phyloP scores from a whole-genome alignment of 768 basidiomycete genomes.

The Tulasnella sp. region DNA sequence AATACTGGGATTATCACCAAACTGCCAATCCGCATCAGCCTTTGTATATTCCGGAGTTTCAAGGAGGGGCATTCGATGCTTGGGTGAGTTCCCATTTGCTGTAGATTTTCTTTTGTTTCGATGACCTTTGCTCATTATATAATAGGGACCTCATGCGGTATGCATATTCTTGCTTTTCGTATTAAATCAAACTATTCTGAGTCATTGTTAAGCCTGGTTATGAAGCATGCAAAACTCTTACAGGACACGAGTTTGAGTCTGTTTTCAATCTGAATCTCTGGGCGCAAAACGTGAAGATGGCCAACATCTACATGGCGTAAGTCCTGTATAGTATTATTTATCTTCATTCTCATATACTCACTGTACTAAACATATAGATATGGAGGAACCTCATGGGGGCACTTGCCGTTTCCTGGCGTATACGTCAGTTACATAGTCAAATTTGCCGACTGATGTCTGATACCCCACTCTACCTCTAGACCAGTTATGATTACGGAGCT shows the following conservation, averaged over 20 bases:
- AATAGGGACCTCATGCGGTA: slow-evolving; percentile 27
- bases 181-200: background rate
- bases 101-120: background rate
- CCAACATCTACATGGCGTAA: slow-evolving; percentile 78
- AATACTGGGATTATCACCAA: slow-evolving; percentile 53
- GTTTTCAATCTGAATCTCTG: slow-evolving; percentile 69
- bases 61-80: slow-evolving; percentile 67
- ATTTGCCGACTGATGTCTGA: background rate
- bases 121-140: background rate
- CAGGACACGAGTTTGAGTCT: slow-evolving; percentile 59
- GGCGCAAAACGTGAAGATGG: slow-evolving; percentile 69
- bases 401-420: slow-evolving; percentile 63
- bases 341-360: background rate
- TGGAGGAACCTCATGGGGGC: slow-evolving; percentile 80
- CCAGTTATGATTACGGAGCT: slow-evolving; percentile 70
- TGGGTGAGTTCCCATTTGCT: slow-evolving; percentile 36
- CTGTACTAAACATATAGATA: slow-evolving; percentile 3
- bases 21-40: slow-evolving; percentile 35
- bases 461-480: slow-evolving; percentile 2
- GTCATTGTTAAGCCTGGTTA: slow-evolving; percentile 28
- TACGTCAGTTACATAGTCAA: slow-evolving; percentile 30
- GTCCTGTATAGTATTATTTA: slow-evolving; percentile 34
- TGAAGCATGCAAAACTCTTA: slow-evolving; percentile 46
- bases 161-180: background rate
- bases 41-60: slow-evolving; percentile 62